Evolutionary conservation across 805 yeast species (phyloP), one percentile per base, ranked within the genome.

Genomic region (Zygosaccharomyces siamensis): DNA sequence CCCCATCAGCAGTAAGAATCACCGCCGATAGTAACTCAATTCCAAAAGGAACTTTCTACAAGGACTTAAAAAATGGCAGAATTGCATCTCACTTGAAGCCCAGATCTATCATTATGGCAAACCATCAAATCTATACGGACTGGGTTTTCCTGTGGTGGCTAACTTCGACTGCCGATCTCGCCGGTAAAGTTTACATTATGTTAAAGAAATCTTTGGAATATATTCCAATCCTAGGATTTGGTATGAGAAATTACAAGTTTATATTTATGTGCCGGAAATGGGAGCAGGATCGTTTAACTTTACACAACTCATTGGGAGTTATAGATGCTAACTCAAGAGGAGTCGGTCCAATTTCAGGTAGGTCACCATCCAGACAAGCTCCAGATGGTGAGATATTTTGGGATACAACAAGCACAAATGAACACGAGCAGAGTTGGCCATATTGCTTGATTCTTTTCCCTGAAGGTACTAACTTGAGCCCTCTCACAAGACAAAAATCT

Each of bases 71-170:
- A n/a, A 55, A 51, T 8, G 57, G 61, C 2, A 51, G 59, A 42
- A 51, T 65, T 11, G 14, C 49, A 6, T 64, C 69, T 3, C 47
- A 46, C n/a, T 61, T 83, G 41, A 66, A 72, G 7, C 77, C 77
- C 21, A 75, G 80, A 41, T 74, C 86, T 0, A 75, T 90, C 2
- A 64, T 85, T 40, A 81, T 90, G 35, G 80, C 95, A 10, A 90
- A 92, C 63, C 98, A 90, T 66, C 97, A 89, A 68, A 83, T 90
- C 24, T 90, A 92, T 65, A 81, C 90, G 4, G 98, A 90, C 64
- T 90, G 98, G 98, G 74, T 85, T 10, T 89, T 79, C 58, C 58
- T 89, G 46, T 90, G 98, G 98, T 90, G 86, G 79, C 54, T 86
- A 28, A 72, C 86, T 0, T 84, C 86, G 62, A 75, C 88, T 6